Base-by-base conservation (phyloP, 2,329 filamentous ascomycete species). In the Cercospora zeina region DNA sequence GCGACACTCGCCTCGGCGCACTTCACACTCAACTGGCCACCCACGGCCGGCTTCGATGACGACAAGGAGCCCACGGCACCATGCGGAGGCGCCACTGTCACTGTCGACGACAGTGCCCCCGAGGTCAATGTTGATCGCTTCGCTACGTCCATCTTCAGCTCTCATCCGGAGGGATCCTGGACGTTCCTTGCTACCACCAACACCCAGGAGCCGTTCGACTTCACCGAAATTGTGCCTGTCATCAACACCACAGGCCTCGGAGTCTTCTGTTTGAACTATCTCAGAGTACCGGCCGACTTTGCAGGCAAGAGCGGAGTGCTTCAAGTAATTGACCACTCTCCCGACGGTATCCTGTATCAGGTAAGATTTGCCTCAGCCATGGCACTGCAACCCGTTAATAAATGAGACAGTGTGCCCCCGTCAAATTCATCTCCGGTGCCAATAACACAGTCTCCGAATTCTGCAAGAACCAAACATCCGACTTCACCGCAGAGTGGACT, bases 21-120 rank as follows among this genome's bases (percentile, higher is more conserved):
- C 67, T 81, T 79, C 74, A 68, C 68, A 21, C 72, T 81, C 39
- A 66, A 76, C 16, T 76, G 74, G 62, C 79, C 78, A 24, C 65
- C 67, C 10, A 70, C 70, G 10, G 69, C 69, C 9, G 71, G 69
- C 24, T 72, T 72, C 65, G 54, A 64, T 39, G 70, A 73, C 39
- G 71, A 73, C 3, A 54, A 65, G 51, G 64, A 73, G 58, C 47
- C 59, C 30, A 70, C 51, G 33, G 63, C 62, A 9, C 72, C 72
- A 7, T 74, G 72, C 54, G 72, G 71, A 39, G 71, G 69, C 10
- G 68, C 67, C 3, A 67, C 57, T 1, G 65, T 70, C 19, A 63
- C 55, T 0, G 67, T 72, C 47, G 68, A 70, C 62, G 62, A 63
- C 54, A 66, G 58, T 33, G 63, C 61, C 19, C 68, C 69, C 3